These are phyloP conservation scores for Rhazya stricta DNA, from an alignment of 257 asterid species.

Conservation along the genomic window DNA sequence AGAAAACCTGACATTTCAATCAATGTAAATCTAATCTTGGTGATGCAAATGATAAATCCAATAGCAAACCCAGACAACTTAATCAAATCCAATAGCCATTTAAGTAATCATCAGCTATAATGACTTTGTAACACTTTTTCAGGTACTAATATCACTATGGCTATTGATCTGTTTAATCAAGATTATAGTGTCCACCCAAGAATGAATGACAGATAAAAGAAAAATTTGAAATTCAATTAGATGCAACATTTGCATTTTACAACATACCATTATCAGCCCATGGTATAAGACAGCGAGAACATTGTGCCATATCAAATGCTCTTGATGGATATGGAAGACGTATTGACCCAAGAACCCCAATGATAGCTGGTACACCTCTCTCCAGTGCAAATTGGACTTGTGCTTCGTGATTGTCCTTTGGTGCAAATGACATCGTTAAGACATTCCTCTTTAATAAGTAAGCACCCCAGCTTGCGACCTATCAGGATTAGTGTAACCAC, in stretches of 20 bases:
- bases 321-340: slow-evolving; percentile 79
- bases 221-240: not conserved
- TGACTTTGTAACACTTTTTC: not conserved
- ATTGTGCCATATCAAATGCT: slow-evolving; percentile 89
- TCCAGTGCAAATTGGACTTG: slow-evolving; percentile 95
- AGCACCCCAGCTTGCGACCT: slow-evolving; percentile 99
- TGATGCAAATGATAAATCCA: not conserved
- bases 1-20: not conserved
- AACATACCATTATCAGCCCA: slow-evolving; percentile 73
- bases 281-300: slow-evolving; percentile 90
- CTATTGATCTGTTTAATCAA: not conserved
- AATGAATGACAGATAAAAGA: not conserved
- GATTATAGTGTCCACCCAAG: not conserved
- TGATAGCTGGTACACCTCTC: slow-evolving; percentile 88
- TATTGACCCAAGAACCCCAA: slow-evolving; percentile 83
- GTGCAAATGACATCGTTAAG: slow-evolving; percentile 84
- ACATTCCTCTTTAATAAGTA: slow-evolving; percentile 81
- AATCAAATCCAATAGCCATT: not conserved
- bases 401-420: slow-evolving; percentile 92
- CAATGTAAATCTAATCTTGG: too few species aligned
- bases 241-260: slow-evolving; percentile 5
- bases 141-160: not conserved
- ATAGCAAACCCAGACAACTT: not conserved
- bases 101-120: not conserved
- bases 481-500: not conserved